A percentile compares a stretch with the other conserved stretches of the same genome.
phyloP scores from a whole-genome alignment of 345 rosid species.

The Camelina hispida region DNA sequence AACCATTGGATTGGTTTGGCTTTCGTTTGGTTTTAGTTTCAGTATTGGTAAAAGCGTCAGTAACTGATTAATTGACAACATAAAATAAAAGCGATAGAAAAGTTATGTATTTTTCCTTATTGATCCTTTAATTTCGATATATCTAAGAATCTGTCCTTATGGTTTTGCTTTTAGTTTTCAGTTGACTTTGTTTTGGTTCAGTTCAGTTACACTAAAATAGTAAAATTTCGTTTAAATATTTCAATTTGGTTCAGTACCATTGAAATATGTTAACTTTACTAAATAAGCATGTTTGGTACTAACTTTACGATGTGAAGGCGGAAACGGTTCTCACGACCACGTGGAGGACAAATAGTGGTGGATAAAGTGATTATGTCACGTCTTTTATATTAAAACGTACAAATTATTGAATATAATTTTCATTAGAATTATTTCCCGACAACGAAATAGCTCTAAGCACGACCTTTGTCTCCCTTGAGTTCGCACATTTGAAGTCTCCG shows the following conservation, averaged over 20 bases:
- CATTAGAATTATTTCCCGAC: slow-evolving; percentile 27
- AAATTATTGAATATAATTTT: background rate
- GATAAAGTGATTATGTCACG: slow-evolving; percentile 35
- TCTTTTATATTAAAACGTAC: slow-evolving; percentile 3
- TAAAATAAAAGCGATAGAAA: no score
- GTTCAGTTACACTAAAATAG: background rate
- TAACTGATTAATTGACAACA: no score
- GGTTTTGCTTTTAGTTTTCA: no score
- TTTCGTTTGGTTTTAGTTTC: no score
- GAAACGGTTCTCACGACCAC: background rate
- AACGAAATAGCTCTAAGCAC: slow-evolving; percentile 28
- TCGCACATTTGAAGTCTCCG: slow-evolving; percentile 19
- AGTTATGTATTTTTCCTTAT: background rate
- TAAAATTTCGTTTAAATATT: background rate
- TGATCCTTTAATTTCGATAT: slow-evolving; percentile 18
- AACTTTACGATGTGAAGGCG: background rate
- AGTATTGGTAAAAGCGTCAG: no score
- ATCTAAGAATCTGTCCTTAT: background rate
- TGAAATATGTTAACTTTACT: background rate
- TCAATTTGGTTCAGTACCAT: background rate
- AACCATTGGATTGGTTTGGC: background rate
- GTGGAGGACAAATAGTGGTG: slow-evolving; percentile 6
- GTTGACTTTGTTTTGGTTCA: background rate
- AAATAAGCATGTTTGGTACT: background rate
- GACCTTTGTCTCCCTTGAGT: slow-evolving; percentile 6